These are phyloP conservation scores for Jatropha multifida DNA, from an alignment of 441 rosid genomes.

Conservation along the genomic window DNA sequence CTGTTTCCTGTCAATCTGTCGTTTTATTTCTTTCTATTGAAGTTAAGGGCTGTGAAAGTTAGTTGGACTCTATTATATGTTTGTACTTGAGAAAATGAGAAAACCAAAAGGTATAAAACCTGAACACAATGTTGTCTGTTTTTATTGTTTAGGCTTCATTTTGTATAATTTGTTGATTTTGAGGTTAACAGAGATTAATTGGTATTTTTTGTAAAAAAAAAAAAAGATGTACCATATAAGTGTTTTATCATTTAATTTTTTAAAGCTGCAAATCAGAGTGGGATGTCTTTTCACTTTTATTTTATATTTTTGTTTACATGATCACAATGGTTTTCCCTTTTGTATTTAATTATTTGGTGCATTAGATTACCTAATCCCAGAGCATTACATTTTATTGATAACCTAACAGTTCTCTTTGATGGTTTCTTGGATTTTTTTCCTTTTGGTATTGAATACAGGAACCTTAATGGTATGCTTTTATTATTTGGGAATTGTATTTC, in stretches of 20 bases:
- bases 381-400: not conserved
- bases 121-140: not conserved
- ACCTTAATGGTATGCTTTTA: not conserved
- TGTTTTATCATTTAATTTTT: not conserved
- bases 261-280: not conserved
- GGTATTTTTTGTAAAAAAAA: not conserved
- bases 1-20: not conserved
- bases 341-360: not conserved
- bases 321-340: not conserved
- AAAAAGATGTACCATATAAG: not conserved
- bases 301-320: not conserved
- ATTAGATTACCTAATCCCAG: too few species aligned
- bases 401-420: not conserved
- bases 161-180: not conserved
- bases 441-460: not conserved
- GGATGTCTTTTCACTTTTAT: not conserved
- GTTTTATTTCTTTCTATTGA: not conserved
- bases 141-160: not conserved
- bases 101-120: not conserved
- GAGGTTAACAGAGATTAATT: not conserved
- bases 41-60: not conserved
- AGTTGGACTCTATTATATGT: not conserved
- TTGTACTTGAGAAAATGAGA: slow-evolving; percentile 5
- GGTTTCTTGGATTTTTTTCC: not conserved
- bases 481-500: not conserved